These are phyloP conservation scores for Mycena capillaripes DNA, from an alignment of 768 basidiomycete genomes.

Conservation along the genomic window DNA sequence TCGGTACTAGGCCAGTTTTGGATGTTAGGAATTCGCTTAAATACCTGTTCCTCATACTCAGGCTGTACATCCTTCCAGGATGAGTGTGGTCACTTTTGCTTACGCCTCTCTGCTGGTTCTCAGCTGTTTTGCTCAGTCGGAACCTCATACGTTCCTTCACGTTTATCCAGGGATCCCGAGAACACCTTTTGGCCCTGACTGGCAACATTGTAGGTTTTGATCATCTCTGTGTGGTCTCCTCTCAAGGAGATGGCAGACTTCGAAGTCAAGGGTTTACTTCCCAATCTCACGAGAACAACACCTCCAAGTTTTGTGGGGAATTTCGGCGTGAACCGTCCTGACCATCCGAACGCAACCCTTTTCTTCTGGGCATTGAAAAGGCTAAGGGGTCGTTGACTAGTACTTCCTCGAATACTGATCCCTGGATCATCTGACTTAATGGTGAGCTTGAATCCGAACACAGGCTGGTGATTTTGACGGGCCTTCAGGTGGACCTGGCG, in stretches of 20 bases:
- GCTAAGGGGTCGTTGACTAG: constrained; percentile 67
- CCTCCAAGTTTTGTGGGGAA: constrained; percentile 74
- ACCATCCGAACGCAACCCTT: constrained; percentile 74
- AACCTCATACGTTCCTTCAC: constrained; percentile 59
- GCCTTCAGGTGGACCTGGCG: constrained; percentile 64
- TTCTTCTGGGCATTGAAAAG: constrained; percentile 77
- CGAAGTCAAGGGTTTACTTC: constrained; percentile 66
- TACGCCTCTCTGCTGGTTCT: not conserved
- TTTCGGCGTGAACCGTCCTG: constrained; percentile 68
- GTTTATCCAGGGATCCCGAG: constrained; percentile 62
- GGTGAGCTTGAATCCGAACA: constrained; percentile 63
- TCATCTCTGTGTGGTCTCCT: not conserved
- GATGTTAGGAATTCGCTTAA: not conserved
- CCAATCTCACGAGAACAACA: constrained; percentile 68
- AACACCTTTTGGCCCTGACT: constrained; percentile 64
- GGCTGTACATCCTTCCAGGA: not conserved
- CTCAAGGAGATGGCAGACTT: constrained; percentile 58
- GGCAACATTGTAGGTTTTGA: constrained; percentile 69
- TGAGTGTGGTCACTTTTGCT: not conserved
- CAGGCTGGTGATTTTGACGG: not conserved
- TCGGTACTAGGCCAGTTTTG: not conserved
- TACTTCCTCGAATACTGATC: constrained; percentile 49
- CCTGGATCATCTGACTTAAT: constrained; percentile 83
- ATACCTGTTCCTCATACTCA: not conserved
- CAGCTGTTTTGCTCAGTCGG: not conserved